A percentile compares a stretch with the other conserved stretches of the same genome.
Evolutionary conservation across 495 filamentous ascomycete genomes (phyloP).

Genomic region (Penicillium waksmanii): DNA sequence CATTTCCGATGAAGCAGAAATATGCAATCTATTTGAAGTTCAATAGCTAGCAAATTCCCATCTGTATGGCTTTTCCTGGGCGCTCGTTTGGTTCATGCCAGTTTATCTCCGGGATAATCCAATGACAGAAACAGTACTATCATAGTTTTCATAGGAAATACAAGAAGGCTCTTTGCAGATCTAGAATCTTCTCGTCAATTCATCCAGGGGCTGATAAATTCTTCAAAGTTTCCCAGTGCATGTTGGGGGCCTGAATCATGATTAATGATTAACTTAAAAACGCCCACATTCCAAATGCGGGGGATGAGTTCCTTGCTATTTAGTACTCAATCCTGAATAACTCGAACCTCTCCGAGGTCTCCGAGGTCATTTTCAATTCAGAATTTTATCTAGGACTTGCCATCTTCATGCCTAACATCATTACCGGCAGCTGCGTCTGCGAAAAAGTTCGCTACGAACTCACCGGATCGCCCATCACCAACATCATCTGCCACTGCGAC

Average conservation of each 20-base stretch:
- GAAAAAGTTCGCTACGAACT: slow-evolving; percentile 20
- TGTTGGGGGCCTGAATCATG: not conserved
- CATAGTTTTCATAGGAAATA: not conserved
- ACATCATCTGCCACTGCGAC: slow-evolving; percentile 22
- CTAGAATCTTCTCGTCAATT: not conserved
- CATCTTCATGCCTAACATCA: not conserved
- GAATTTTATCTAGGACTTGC: not conserved
- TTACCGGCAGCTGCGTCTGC: slow-evolving; percentile 22
- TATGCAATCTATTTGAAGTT: too few species aligned
- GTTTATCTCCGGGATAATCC: not conserved
- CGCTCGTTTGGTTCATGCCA: not conserved
- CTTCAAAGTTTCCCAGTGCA: not conserved
- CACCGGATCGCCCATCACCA: slow-evolving; percentile 9
- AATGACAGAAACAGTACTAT: not conserved
- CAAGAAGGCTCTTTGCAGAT: not conserved
- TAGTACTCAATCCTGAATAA: too few species aligned
- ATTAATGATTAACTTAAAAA: not conserved
- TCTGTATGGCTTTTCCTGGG: not conserved
- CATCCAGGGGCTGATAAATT: not conserved
- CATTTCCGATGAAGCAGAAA: too few species aligned
- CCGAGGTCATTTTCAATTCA: too few species aligned
- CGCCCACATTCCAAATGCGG: too few species aligned
- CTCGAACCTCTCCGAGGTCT: too few species aligned
- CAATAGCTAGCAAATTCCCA: not conserved
- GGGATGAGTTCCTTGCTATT: too few species aligned